A percentile compares a stretch with the other conserved stretches of the same genome.
Evolutionary conservation across 2,329 filamentous ascomycete genomes (phyloP).

Genomic region (Aspergillus aculeatinus): DNA sequence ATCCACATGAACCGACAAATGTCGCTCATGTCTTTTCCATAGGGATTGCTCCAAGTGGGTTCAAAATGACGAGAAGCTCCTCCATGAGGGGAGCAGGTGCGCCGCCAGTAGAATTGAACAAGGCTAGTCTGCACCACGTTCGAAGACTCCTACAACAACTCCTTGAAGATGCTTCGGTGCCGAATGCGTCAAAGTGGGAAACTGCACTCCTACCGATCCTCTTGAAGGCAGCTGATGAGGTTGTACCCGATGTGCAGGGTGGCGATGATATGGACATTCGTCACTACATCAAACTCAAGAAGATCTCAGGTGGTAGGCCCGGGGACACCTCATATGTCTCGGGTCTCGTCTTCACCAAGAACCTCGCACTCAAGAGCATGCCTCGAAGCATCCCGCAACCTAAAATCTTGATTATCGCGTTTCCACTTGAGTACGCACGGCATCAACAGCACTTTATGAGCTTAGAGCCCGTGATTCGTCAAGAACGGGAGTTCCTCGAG

Average conservation of each 20-base stretch:
- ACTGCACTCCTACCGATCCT: slow-evolving; percentile 87
- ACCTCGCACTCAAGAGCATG: slow-evolving; percentile 95
- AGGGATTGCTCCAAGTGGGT: slow-evolving; percentile 38
- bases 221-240: slow-evolving; percentile 86
- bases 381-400: slow-evolving; percentile 78
- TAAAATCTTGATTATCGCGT: slow-evolving; percentile 87
- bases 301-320: slow-evolving; percentile 85
- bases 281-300: slow-evolving; percentile 96
- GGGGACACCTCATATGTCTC: slow-evolving; percentile 95
- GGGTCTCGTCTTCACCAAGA: slow-evolving; percentile 96
- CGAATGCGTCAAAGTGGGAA: slow-evolving; percentile 77
- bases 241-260: slow-evolving; percentile 84
- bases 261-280: slow-evolving; percentile 96
- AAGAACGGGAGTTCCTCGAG: slow-evolving; percentile 89
- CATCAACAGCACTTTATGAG: slow-evolving; percentile 98
- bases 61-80: slow-evolving; percentile 70
- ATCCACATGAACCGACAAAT: slow-evolving; percentile 32
- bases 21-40: slow-evolving; percentile 44
- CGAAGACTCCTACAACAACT: slow-evolving; percentile 81
- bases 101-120: slow-evolving; percentile 79
- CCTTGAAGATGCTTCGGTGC: slow-evolving; percentile 71
- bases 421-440: slow-evolving; percentile 92
- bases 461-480: slow-evolving; percentile 90
- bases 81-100: slow-evolving; percentile 74
- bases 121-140: slow-evolving; percentile 84